Evolutionary conservation across 1,284 basidiomycete genomes (phyloP).

Genomic region (Sphagnurus paluster): DNA sequence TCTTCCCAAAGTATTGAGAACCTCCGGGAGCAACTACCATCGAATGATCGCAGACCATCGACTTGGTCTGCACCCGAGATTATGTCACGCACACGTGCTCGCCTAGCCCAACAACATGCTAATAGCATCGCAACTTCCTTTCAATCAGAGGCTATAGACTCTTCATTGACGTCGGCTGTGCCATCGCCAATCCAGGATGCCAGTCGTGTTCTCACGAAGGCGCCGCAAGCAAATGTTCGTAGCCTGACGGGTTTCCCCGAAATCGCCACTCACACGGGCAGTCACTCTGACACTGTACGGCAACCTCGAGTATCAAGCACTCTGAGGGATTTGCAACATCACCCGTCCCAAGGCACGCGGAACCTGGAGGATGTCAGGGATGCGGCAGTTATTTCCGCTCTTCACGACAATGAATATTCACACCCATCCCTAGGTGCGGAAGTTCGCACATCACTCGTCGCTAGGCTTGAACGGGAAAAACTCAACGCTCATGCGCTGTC

Average conservation of each 20-base stretch:
- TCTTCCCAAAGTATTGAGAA: background rate
- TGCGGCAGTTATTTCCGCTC: constrained; percentile 16
- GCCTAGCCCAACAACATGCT: constrained; percentile 23
- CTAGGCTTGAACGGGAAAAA: constrained; percentile 49
- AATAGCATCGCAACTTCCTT: background rate
- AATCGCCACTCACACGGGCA: too few species aligned
- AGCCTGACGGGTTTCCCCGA: background rate
- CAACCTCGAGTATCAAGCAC: constrained; percentile 9
- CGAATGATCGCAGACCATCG: constrained; percentile 1
- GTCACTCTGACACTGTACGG: too few species aligned
- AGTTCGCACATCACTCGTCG: constrained; percentile 41
- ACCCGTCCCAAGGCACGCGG: too few species aligned
- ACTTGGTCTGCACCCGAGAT: constrained; percentile 33
- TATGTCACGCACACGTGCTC: constrained; percentile 32
- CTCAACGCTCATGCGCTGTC: constrained; percentile 20
- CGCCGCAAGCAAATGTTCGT: background rate
- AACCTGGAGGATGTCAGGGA: constrained; percentile 16
- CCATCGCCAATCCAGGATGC: background rate
- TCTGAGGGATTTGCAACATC: constrained; percentile 13
- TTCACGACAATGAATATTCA: constrained; percentile 1
- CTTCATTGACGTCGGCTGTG: background rate
- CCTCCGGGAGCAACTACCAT: background rate
- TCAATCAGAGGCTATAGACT: background rate
- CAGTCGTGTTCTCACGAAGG: background rate
- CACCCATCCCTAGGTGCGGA: constrained; percentile 16